Base-by-base conservation (phyloP, 202 grass and related monocot species). In the Panicum hallii region DNA sequence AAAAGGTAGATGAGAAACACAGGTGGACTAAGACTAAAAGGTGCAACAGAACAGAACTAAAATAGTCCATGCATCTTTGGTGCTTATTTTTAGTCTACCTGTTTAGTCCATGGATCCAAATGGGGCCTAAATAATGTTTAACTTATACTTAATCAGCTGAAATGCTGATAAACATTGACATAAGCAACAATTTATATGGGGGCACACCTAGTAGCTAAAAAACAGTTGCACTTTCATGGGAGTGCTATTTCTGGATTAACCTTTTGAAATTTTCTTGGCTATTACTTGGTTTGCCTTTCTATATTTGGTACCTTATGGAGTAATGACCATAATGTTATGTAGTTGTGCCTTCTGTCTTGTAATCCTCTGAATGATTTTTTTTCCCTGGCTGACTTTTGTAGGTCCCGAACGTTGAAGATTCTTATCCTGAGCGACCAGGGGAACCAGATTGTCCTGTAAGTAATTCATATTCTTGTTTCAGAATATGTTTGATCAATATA, bases 361-460 rank as follows among this genome's bases (percentile, higher is more conserved):
- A 63, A 70, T 81, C 55, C 20, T 87, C 69, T 20, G 32, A 65
- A 87, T 63, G 19, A 62, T 75, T 17, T 7, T 72, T 84, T 87
- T 78, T 32, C 32, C 70, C 11, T 49, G 46, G 47, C 63, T 87
- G 81, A 84, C 14, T 88, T 89, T 80, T 88, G 48, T 75, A 97
- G 94, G 82, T 79, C 80, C 82, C 43, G 15, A 81, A 89, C 3
- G 14, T 49, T 75, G 90, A 87, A 20, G 93, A 97, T 77, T 88
- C 77, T 84, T 88, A 96, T 82, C 93, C 93, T 26, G 93, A 97
- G 81, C 88, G 87, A 81, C 82, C 84, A 23, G 91, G 91, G 63
- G 58, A 94, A 85, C 84, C 87, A 83, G 85, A 99, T 84, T 97
- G 97, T 88, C 84, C 91, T 85, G 97, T 99, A 92, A 94, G 97